Percentiles rank a stretch among this genome's conserved stretches.
These are phyloP conservation scores for Trichosporon sp. DNA, from an alignment of 1,284 basidiomycete genomes.

Conservation along the genomic window DNA sequence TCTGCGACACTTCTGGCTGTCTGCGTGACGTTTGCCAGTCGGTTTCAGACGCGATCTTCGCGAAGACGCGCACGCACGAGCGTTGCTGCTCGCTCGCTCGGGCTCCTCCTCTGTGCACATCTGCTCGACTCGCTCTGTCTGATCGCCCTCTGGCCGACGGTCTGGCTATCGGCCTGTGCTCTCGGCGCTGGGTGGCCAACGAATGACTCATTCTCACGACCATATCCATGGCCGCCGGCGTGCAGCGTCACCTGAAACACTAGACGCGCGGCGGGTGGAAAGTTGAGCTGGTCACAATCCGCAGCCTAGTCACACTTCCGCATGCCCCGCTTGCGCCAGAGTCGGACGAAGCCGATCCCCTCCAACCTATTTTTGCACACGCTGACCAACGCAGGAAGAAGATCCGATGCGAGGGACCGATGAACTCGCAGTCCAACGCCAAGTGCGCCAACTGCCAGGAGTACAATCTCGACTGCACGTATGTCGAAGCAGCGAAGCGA, in stretches of 20 bases:
- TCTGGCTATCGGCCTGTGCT: background rate
- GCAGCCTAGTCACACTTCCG: too few species aligned
- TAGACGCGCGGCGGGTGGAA: too few species aligned
- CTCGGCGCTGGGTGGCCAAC: too few species aligned
- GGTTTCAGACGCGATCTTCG: background rate
- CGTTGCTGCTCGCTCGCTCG: too few species aligned
- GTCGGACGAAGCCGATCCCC: too few species aligned
- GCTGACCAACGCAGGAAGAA: constrained; percentile 29
- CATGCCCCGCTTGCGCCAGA: too few species aligned
- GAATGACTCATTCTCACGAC: too few species aligned
- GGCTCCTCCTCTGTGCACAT: too few species aligned
- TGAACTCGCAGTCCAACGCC: constrained; percentile 31
- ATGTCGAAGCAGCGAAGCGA: constrained; percentile 68
- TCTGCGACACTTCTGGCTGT: background rate
- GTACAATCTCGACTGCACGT: constrained; percentile 68
- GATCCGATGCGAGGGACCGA: constrained; percentile 48
- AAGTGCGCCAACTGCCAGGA: constrained; percentile 71
- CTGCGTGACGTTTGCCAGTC: background rate
- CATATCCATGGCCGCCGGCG: too few species aligned
- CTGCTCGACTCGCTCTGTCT: background rate
- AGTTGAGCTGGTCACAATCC: too few species aligned
- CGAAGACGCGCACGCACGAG: constrained; percentile 4
- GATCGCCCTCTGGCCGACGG: background rate
- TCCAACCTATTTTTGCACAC: background rate
- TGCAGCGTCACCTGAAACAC: too few species aligned